phyloP scores from a whole-genome alignment of 441 rosid species.

The Monsonia emarginata region DNA sequence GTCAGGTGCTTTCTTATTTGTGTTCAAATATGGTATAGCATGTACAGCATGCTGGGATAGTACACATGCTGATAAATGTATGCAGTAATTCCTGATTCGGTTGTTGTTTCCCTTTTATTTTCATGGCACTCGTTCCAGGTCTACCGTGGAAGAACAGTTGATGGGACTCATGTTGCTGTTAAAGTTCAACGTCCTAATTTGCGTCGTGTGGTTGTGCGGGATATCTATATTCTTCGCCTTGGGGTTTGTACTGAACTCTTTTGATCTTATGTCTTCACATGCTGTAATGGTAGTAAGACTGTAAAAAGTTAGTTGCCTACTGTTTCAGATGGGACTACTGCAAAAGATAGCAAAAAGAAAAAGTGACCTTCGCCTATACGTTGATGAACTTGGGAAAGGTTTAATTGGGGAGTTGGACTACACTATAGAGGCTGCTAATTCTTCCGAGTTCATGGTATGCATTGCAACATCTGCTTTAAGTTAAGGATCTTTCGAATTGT shows the following conservation, averaged over 20 bases:
- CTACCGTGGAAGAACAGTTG: slow-evolving; percentile 59
- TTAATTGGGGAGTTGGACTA: slow-evolving; percentile 90
- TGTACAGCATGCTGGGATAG: not conserved
- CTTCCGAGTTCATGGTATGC: slow-evolving; percentile 66
- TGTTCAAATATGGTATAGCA: slow-evolving; percentile 1
- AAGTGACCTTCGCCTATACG: slow-evolving; percentile 79
- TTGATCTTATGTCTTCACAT: slow-evolving; percentile 5
- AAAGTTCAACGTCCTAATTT: slow-evolving; percentile 96
- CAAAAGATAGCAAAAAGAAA: slow-evolving; percentile 85
- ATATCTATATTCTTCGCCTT: slow-evolving; percentile 73
- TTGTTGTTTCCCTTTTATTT: slow-evolving; percentile 6
- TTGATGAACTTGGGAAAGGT: slow-evolving; percentile 95
- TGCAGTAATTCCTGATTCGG: not conserved
- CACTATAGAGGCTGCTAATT: slow-evolving; percentile 77
- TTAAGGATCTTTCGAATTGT: not conserved
- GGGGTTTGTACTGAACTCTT: slow-evolving; percentile 51
- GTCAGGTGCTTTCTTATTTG: slow-evolving; percentile 47
- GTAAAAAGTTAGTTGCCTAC: slow-evolving; percentile 17
- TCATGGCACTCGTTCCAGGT: slow-evolving; percentile 44
- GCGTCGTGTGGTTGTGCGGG: slow-evolving; percentile 73
- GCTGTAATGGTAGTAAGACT: slow-evolving; percentile 15
- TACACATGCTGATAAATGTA: slow-evolving; percentile 3
- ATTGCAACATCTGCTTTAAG: slow-evolving; percentile 10
- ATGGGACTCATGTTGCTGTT: slow-evolving; percentile 76
- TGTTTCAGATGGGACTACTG: slow-evolving; percentile 65